Conservation (phyloP, 106 monocot genomes). For the Phalaenopsis equestris region DNA sequence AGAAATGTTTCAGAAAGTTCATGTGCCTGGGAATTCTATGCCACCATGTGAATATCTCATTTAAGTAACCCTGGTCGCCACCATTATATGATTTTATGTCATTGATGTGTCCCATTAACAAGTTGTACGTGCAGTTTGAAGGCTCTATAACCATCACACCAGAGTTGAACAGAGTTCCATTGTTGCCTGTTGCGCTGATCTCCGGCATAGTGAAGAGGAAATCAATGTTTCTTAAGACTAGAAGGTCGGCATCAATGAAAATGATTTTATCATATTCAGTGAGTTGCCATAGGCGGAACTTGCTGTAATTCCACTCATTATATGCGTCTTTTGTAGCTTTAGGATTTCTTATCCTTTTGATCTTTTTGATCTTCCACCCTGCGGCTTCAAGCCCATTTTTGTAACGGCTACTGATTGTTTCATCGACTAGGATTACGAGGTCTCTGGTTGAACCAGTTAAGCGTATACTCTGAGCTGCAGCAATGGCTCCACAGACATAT, state of each 20-base stretch:
- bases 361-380: conserved; percentile 62
- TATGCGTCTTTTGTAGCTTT: conserved; percentile 59
- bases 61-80: conserved; percentile 73
- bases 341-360: conserved; percentile 62
- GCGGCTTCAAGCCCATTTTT: conserved; percentile 50
- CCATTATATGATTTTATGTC: conserved; percentile 74
- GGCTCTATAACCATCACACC: conserved; percentile 79
- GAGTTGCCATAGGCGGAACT: conserved; percentile 80
- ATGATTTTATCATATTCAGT: conserved; percentile 71
- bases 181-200: conserved; percentile 66
- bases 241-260: conserved; percentile 72
- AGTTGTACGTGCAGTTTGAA: conserved; percentile 58
- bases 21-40: conserved; percentile 65
- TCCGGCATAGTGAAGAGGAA: conserved; percentile 63
- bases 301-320: conserved; percentile 90
- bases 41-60: conserved; percentile 83
- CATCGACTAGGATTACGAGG: conserved; percentile 63
- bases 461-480: conserved; percentile 70
- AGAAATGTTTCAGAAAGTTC: conserved; percentile 82
- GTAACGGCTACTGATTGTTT: conserved; percentile 44
- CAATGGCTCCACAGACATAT: conserved; percentile 71
- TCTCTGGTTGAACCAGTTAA: conserved; percentile 58
- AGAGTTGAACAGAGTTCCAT: conserved; percentile 66
- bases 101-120: conserved; percentile 62
- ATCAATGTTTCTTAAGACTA: conserved; percentile 59